Base-by-base conservation (phyloP, 2,329 filamentous ascomycete genomes). In the Diaporthe aspalathi region DNA sequence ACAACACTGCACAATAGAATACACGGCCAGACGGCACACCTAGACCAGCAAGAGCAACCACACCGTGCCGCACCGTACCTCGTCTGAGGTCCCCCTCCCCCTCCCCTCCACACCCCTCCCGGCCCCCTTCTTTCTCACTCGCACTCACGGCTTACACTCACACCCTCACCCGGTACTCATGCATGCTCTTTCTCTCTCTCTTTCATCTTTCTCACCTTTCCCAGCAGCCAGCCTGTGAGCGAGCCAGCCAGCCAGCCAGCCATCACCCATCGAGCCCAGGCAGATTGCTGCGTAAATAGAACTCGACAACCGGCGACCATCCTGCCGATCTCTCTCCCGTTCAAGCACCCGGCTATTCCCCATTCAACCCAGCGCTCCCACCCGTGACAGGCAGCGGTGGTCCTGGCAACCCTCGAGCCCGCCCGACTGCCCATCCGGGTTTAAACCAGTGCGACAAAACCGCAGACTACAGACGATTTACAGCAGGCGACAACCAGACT, bases 371-470 rank as follows among this genome's bases (percentile, higher is more conserved):
- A 50, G 60, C 43, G 43, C 60, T 65, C 60, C 60, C 43, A 63
- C 57, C 14, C 43, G 57, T 63, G 57, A 63, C 60, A 63, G 60
- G 60, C 60, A 63, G 60, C 60, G 60, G 60, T 63, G 60, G 60
- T 63, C 60, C 60, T 63, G 24, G 40, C 57, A 45, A 11, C 12
- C 24, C 38, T 47, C 57, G 40, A 5, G 40, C 57, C 57, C 43
- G 43, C 29, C 43, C 53, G 32, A 57, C 22, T 68, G 53, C 66
- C 66, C 53, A 47, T 68, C 66, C 66, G 66, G 66, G 66, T 68
- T 65, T 68, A 68, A 68, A 68, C 54, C 66, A 68, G 53, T 57
- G 40, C 66, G 50, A 17, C 22, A 60, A 38, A 11, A 38, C 35
- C 12, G 35, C 35, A 12, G 35, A 38, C 11, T 38, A 11, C 9